Conservation (phyloP, 371 early-diverging fungal species). For the Choanephora cucurbitarum region DNA sequence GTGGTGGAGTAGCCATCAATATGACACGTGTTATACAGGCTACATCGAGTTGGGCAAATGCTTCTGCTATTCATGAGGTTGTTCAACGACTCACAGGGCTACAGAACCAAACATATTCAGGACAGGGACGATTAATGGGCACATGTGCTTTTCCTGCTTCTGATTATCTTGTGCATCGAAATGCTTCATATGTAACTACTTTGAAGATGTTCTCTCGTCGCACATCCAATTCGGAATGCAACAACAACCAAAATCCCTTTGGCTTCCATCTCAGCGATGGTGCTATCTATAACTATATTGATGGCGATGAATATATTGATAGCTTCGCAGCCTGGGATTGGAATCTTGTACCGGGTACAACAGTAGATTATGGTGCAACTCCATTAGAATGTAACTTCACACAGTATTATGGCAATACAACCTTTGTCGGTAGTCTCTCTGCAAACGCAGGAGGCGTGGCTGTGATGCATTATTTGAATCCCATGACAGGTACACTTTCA, state of each 20-base stretch:
- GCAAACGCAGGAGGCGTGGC: slow-evolving; percentile 21
- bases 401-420: slow-evolving; percentile 22
- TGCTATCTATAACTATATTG: slow-evolving; percentile 26
- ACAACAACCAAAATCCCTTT: slow-evolving; percentile 31
- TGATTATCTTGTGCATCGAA: slow-evolving; percentile 28
- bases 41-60: slow-evolving; percentile 19
- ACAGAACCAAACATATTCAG: neutral
- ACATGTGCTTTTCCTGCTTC: slow-evolving; percentile 19
- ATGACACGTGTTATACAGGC: slow-evolving; percentile 15
- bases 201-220: slow-evolving; percentile 34
- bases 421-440: slow-evolving; percentile 28
- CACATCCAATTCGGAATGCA: slow-evolving; percentile 33
- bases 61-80: slow-evolving; percentile 3
- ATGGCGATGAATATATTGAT: slow-evolving; percentile 32
- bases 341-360: slow-evolving; percentile 36
- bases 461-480: slow-evolving; percentile 36
- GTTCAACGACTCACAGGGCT: neutral
- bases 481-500: slow-evolving; percentile 15
- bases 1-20: slow-evolving; percentile 25
- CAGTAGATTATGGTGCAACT: slow-evolving; percentile 29
- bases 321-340: slow-evolving; percentile 36
- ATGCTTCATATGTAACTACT: slow-evolving; percentile 20
- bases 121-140: slow-evolving; percentile 21
- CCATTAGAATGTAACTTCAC: slow-evolving; percentile 27
- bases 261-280: slow-evolving; percentile 40